Conservation (phyloP, 139 green algal genomes). For the Chlamydomonas eustigma region DNA sequence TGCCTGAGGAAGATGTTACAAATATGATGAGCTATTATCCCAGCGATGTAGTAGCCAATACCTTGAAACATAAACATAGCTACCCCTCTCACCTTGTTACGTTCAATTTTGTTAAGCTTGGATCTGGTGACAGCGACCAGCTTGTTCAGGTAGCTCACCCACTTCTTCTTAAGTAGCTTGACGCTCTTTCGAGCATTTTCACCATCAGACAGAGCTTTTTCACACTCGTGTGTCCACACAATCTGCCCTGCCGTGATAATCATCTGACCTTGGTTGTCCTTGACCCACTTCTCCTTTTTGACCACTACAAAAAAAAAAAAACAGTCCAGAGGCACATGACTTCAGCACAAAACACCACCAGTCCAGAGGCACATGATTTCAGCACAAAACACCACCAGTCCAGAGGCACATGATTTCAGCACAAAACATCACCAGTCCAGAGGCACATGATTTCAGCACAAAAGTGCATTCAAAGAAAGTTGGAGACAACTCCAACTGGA, state of each 20-base stretch:
- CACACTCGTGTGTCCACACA: conserved; percentile 83
- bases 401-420: too few relatives aligned
- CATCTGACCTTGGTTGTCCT: conserved; percentile 79
- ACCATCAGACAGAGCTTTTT: conserved; percentile 68
- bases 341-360: too few relatives aligned
- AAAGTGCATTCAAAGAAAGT: too few relatives aligned
- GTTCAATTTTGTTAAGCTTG: conserved; percentile 74
- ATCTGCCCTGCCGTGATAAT: conserved; percentile 87
- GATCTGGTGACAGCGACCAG: conserved; percentile 72
- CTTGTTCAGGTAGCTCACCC: conserved; percentile 82
- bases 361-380: too few relatives aligned
- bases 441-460: too few relatives aligned
- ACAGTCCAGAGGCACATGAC: too few relatives aligned
- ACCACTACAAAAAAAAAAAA: conserved; percentile 12
- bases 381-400: too few relatives aligned
- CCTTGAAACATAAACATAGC: too few relatives aligned
- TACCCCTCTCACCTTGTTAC: conserved; percentile 63
- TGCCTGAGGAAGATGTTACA: background rate
- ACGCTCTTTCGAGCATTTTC: conserved; percentile 59
- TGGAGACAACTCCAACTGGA: too few relatives aligned
- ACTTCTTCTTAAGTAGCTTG: conserved; percentile 79
- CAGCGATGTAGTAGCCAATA: background rate
- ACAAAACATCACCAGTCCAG: too few relatives aligned
- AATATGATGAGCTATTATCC: background rate
- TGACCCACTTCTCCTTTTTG: conserved; percentile 89